Conservation (phyloP, 495 filamentous ascomycete genomes). For the Massariosphaeria phaeospora region DNA sequence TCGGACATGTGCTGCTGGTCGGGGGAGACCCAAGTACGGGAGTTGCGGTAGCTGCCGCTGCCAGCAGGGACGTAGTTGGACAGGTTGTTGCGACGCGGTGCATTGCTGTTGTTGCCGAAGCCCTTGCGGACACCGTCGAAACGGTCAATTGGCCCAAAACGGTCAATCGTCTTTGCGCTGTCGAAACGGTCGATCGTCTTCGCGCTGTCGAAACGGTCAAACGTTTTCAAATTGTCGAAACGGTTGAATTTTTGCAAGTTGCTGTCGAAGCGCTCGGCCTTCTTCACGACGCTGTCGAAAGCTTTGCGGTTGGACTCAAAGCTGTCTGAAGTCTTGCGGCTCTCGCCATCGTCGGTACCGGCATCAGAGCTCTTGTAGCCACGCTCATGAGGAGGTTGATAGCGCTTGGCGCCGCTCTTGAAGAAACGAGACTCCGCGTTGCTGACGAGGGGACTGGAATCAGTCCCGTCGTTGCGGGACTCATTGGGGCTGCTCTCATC, state of each 20-base stretch:
- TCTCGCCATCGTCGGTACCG: not conserved
- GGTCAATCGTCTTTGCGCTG: no score
- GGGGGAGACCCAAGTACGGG: constrained; percentile 18
- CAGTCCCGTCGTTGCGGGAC: no score
- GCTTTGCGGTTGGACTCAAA: no score
- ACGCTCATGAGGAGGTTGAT: not conserved
- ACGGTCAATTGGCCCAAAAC: no score
- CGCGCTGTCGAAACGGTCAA: not conserved
- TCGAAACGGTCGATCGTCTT: not conserved
- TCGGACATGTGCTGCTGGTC: constrained; percentile 13
- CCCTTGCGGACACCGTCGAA: not conserved
- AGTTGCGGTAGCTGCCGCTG: constrained; percentile 2
- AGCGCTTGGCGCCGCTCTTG: not conserved
- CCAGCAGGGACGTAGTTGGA: not conserved
- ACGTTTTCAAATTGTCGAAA: not conserved
- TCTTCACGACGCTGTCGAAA: no score
- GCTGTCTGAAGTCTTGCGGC: no score
- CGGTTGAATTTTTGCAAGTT: not conserved
- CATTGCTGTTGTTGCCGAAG: not conserved
- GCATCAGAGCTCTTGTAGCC: not conserved
- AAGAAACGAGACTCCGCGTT: constrained; percentile 9
- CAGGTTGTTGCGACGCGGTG: not conserved
- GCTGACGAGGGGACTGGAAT: no score
- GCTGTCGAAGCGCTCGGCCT: no score
- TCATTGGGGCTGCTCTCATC: no score